phyloP scores from a whole-genome alignment of 768 basidiomycete species.

The Auricularia cornea region DNA sequence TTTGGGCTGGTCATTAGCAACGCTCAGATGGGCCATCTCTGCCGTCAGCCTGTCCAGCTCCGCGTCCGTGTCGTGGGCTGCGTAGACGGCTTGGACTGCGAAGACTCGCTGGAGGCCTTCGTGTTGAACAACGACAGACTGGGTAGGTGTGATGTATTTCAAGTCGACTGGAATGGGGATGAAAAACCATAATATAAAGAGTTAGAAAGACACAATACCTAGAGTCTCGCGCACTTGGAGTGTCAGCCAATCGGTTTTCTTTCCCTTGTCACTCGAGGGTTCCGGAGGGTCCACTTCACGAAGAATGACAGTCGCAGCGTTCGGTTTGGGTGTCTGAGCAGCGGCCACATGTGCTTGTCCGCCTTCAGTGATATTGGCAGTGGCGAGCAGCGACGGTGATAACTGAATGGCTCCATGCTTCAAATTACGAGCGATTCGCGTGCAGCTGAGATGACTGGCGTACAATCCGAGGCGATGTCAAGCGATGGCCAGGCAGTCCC shows the following conservation, averaged over 20 bases:
- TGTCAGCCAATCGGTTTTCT: slow-evolving; percentile 49
- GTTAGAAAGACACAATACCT: slow-evolving; percentile 36
- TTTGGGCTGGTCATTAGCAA: slow-evolving; percentile 20
- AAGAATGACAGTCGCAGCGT: slow-evolving; percentile 42
- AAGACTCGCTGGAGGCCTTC: slow-evolving; percentile 56
- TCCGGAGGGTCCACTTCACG: slow-evolving; percentile 33
- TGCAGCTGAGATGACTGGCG: slow-evolving; percentile 16
- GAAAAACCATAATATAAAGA: slow-evolving; percentile 4
- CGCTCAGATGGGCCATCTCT: slow-evolving; percentile 36
- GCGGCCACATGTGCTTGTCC: slow-evolving; percentile 41
- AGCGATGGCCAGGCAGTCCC: slow-evolving; percentile 72
- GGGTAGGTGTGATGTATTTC: slow-evolving; percentile 54
- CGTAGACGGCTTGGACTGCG: slow-evolving; percentile 39
- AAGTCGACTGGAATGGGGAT: slow-evolving; percentile 48
- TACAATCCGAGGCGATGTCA: slow-evolving; percentile 52
- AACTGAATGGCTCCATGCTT: slow-evolving; percentile 42
- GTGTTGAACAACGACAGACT: slow-evolving; percentile 54
- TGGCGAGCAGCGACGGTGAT: slow-evolving; percentile 51
- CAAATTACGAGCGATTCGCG: slow-evolving; percentile 2
- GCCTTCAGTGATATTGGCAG: slow-evolving; percentile 47
- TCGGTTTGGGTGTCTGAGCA: slow-evolving; percentile 29
- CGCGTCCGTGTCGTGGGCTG: slow-evolving; percentile 17
- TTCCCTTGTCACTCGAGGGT: slow-evolving; percentile 23
- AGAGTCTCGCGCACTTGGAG: slow-evolving; percentile 59
- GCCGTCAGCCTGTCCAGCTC: slow-evolving; percentile 28